A percentile compares a stretch with the other conserved stretches of the same genome.
Conservation (phyloP, 2,329 filamentous ascomycete species). For the Pezicula rhizophila region DNA sequence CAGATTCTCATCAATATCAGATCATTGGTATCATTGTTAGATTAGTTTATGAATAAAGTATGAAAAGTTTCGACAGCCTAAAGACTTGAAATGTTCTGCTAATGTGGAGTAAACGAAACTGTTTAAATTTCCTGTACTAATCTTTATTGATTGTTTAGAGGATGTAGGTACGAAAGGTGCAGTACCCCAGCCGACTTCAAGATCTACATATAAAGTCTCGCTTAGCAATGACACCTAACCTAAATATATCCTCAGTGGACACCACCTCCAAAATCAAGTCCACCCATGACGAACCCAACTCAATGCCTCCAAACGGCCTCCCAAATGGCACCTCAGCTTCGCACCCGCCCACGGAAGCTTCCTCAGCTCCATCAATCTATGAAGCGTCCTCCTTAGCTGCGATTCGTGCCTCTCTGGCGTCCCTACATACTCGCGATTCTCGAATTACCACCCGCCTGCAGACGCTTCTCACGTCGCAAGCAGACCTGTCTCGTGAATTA, state of each 20-base stretch:
- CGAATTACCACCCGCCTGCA: slow-evolving; percentile 69
- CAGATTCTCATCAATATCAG: too few relatives aligned
- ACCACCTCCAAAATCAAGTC: not conserved
- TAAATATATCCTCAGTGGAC: slow-evolving; percentile 1
- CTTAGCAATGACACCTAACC: slow-evolving; percentile 2
- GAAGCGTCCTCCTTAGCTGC: slow-evolving; percentile 71
- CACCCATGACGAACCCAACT: slow-evolving; percentile 25
- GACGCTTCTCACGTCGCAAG: slow-evolving; percentile 72
- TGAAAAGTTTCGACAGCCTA: too few relatives aligned
- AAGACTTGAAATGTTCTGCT: too few relatives aligned
- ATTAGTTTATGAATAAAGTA: too few relatives aligned
- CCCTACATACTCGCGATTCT: slow-evolving; percentile 71
- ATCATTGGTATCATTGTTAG: too few relatives aligned
- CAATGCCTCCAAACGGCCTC: slow-evolving; percentile 30
- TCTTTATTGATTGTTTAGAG: not conserved
- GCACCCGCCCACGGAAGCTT: slow-evolving; percentile 8
- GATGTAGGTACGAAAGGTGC: not conserved
- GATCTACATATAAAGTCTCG: slow-evolving; percentile 1
- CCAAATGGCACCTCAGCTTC: slow-evolving; percentile 24
- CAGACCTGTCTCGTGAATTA: slow-evolving; percentile 80
- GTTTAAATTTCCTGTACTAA: too few relatives aligned
- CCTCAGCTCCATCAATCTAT: slow-evolving; percentile 40
- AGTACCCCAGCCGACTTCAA: not conserved
- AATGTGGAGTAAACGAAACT: too few relatives aligned
- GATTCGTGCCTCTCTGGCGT: slow-evolving; percentile 69